phyloP scores from a whole-genome alignment of 2,329 filamentous ascomycete genomes.

The Massarina eburnea region DNA sequence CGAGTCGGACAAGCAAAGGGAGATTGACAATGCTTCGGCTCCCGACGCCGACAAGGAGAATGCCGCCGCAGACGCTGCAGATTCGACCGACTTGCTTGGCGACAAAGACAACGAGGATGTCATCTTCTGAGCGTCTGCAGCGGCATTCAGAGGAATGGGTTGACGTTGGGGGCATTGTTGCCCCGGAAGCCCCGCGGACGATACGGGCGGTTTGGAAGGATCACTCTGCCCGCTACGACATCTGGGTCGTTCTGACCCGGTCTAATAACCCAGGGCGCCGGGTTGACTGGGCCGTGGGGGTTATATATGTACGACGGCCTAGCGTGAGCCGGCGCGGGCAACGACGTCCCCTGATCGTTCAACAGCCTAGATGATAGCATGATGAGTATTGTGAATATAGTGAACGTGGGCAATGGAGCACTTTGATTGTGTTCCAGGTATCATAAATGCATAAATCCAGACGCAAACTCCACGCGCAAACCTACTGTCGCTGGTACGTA shows the following conservation, averaged over 20 bases:
- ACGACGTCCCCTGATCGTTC: neutral
- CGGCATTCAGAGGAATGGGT: neutral
- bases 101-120: slow-evolving; percentile 81
- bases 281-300: neutral
- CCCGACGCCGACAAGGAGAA: slow-evolving; percentile 10
- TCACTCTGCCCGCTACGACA: neutral
- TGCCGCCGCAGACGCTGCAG: slow-evolving; percentile 39
- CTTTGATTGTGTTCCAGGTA: slow-evolving; percentile 16
- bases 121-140: slow-evolving; percentile 64
- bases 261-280: neutral
- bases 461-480: slow-evolving; percentile 23
- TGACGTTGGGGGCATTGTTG: neutral
- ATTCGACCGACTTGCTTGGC: slow-evolving; percentile 67
- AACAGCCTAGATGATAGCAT: neutral
- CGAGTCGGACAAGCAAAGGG: slow-evolving; percentile 46
- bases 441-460: slow-evolving; percentile 25
- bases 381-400: slow-evolving; percentile 5
- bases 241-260: neutral
- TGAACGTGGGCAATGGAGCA: slow-evolving; percentile 9
- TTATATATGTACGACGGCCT: too few relatives aligned
- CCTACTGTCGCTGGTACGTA: slow-evolving; percentile 87
- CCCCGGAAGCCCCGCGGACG: neutral
- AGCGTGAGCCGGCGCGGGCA: neutral
- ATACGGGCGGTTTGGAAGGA: neutral
- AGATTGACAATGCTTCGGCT: slow-evolving; percentile 39